phyloP scores from a whole-genome alignment of 805 yeast genomes.

The Yamadazyma takamatsuzukensis region DNA sequence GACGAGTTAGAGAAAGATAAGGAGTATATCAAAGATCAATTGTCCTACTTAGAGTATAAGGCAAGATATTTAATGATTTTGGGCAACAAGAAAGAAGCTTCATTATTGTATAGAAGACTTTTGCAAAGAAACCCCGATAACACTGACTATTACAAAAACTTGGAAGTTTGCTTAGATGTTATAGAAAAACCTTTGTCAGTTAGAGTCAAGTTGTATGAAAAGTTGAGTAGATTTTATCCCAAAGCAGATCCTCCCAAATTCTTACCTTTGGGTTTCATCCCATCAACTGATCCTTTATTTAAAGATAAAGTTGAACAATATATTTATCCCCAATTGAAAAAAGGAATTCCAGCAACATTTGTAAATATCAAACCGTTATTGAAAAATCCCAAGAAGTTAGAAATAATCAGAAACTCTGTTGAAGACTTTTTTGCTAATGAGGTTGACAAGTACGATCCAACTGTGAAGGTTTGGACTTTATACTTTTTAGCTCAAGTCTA shows the following conservation, averaged over 20 bases:
- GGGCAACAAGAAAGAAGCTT: conserved; percentile 60
- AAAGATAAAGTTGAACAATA: conserved; percentile 48
- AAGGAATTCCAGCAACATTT: conserved; percentile 90
- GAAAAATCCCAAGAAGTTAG: conserved; percentile 34
- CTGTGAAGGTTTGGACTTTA: conserved; percentile 61
- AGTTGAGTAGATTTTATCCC: conserved; percentile 70
- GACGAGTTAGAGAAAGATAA: conserved; percentile 51
- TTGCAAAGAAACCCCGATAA: conserved; percentile 86
- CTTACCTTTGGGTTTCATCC: conserved; percentile 72
- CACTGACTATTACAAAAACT: conserved; percentile 54
- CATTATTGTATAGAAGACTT: conserved; percentile 60
- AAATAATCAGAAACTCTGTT: conserved; percentile 53
- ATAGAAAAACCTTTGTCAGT: conserved; percentile 38
- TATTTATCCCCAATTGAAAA: conserved; percentile 55
- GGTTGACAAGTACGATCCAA: conserved; percentile 36
- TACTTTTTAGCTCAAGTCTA: conserved; percentile 80
- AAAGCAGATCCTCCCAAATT: conserved; percentile 75
- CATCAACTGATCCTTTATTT: conserved; percentile 49
- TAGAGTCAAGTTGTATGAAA: conserved; percentile 60
- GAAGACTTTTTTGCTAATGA: conserved; percentile 38
- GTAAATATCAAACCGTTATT: conserved; percentile 81
- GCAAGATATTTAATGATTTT: conserved; percentile 62
- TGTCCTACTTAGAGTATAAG: conserved; percentile 59
- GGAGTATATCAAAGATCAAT: conserved; percentile 50
- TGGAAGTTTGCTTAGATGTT: conserved; percentile 65